phyloP scores from a whole-genome alignment of 768 basidiomycete genomes.

The Leccinum broughii region DNA sequence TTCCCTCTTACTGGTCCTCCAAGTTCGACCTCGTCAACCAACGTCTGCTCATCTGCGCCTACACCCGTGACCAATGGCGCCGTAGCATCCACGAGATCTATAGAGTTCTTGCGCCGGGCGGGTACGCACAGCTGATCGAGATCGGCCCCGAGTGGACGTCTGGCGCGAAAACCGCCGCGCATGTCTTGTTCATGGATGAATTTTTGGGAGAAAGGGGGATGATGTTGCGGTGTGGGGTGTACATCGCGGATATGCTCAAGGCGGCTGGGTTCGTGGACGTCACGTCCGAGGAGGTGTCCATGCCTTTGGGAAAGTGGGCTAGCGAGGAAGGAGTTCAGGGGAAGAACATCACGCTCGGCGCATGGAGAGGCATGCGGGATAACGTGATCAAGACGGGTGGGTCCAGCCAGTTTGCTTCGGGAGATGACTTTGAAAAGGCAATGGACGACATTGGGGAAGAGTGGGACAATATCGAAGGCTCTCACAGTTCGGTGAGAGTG shows the following conservation, averaged over 20 bases:
- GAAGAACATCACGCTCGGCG: slow-evolving; percentile 16
- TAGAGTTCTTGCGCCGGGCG: slow-evolving; percentile 35
- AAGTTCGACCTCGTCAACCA: slow-evolving; percentile 36
- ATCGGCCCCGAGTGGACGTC: slow-evolving; percentile 17
- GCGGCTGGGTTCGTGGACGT: slow-evolving; percentile 21
- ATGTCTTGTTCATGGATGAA: slow-evolving; percentile 12
- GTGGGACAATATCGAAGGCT: slow-evolving; percentile 25
- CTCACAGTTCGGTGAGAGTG: slow-evolving; percentile 4
- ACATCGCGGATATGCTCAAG: slow-evolving; percentile 24
- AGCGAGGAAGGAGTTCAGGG: slow-evolving; percentile 23
- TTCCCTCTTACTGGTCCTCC: slow-evolving; percentile 32
- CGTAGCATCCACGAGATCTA: slow-evolving; percentile 27
- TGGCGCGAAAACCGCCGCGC: slow-evolving; percentile 13
- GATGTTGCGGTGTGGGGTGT: slow-evolving; percentile 8
- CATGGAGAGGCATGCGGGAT: slow-evolving; percentile 27
- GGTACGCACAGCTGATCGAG: slow-evolving; percentile 36
- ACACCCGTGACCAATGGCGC: slow-evolving; percentile 32
- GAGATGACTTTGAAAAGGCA: slow-evolving; percentile 20
- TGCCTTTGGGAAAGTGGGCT: slow-evolving; percentile 28
- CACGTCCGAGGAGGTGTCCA: slow-evolving; percentile 14
- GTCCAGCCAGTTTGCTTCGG: slow-evolving; percentile 14
- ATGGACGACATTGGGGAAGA: slow-evolving; percentile 23
- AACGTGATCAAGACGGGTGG: slow-evolving; percentile 21
- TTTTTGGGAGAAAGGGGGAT: slow-evolving; percentile 13
- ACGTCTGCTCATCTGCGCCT: slow-evolving; percentile 31